These are phyloP conservation scores for Penicillium coffeae DNA, from an alignment of 495 filamentous ascomycete species.

Conservation along the genomic window DNA sequence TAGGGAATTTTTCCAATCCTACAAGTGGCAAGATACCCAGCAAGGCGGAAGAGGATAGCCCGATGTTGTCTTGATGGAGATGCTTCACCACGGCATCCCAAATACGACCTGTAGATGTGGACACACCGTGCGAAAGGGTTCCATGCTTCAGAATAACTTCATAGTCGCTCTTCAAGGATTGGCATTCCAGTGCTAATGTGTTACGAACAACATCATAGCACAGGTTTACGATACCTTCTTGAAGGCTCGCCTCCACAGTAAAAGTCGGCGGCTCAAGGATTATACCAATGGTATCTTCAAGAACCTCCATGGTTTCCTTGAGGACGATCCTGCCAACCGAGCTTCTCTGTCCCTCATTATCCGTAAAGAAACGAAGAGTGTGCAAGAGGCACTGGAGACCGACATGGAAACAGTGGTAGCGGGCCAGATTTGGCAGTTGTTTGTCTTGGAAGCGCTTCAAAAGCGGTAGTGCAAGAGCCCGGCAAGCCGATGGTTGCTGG, in stretches of 20 bases:
- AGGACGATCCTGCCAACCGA: conserved; percentile 52
- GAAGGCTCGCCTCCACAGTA: conserved; percentile 31
- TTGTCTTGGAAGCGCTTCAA: conserved; percentile 59
- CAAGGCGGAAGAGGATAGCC: conserved; percentile 67
- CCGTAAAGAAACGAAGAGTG: conserved; percentile 51
- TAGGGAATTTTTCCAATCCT: conserved; percentile 66
- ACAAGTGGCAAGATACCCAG: conserved; percentile 64
- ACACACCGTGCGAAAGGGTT: conserved; percentile 62
- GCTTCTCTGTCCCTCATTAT: conserved; percentile 42
- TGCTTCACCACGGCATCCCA: conserved; percentile 74
- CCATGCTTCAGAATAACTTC: conserved; percentile 56
- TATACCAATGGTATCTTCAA: conserved; percentile 43
- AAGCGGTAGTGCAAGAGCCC: conserved; percentile 64
- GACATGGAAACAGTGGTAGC: conserved; percentile 48
- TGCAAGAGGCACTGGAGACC: conserved; percentile 48
- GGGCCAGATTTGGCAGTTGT: conserved; percentile 40
- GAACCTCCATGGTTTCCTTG: conserved; percentile 50
- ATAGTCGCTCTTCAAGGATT: conserved; percentile 67
- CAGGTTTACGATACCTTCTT: conserved; percentile 31
- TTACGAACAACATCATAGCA: conserved; percentile 64
- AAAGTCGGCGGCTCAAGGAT: conserved; percentile 44
- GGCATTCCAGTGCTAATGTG: conserved; percentile 71
- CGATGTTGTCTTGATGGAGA: conserved; percentile 58
- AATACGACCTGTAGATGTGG: conserved; percentile 60
- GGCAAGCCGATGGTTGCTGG: conserved; percentile 68